Conservation (phyloP, 768 basidiomycete genomes). For the Strobilomyces confusus region DNA sequence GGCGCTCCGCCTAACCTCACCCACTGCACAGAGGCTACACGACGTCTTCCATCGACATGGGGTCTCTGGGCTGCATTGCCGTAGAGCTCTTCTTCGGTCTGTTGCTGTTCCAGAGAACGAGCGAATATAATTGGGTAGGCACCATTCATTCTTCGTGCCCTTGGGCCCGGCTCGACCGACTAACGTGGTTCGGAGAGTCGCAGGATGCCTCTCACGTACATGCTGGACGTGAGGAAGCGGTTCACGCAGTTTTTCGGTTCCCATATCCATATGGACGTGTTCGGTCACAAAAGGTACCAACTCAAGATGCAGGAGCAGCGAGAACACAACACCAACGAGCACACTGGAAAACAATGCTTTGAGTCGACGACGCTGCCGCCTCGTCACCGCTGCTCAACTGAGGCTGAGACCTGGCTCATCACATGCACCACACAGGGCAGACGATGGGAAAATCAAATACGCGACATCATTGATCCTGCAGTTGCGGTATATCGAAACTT, state of each 20-base stretch:
- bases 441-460: no score
- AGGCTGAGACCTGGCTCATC: no score
- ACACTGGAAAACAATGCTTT: constrained; percentile 99
- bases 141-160: neutral
- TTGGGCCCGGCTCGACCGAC: neutral
- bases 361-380: constrained; percentile 88
- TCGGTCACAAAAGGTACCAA: constrained; percentile 78
- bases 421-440: no score
- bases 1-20: no score
- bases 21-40: no score
- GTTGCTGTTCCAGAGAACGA: constrained; percentile 96
- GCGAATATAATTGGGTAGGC: constrained; percentile 99
- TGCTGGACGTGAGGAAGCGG: constrained; percentile 97
- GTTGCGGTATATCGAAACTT: no score
- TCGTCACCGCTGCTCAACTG: no score
- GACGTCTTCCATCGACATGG: constrained; percentile 98
- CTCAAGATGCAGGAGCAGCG: constrained; percentile 90
- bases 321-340: constrained; percentile 93
- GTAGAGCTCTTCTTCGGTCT: constrained; percentile 96
- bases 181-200: constrained; percentile 1
- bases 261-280: constrained; percentile 64
- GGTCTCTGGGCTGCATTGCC: constrained; percentile 97
- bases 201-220: constrained; percentile 86
- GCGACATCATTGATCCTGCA: no score
- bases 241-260: constrained; percentile 89